Conservation (phyloP, 2,329 filamentous ascomycete species). For the Epichloe sp. region DNA sequence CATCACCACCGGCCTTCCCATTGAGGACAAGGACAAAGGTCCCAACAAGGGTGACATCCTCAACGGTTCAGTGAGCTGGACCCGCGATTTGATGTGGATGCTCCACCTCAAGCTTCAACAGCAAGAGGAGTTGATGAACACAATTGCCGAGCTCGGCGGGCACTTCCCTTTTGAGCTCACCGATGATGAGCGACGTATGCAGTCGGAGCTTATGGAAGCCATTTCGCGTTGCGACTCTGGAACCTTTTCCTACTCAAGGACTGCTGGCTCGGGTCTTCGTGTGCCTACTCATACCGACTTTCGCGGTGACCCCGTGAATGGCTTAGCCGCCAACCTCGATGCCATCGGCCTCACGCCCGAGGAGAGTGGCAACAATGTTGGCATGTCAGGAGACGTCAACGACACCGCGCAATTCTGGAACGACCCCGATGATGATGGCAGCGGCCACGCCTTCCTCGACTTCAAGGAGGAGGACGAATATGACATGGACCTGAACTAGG, state of each 20-base stretch:
- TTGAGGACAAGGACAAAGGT: conserved; percentile 96
- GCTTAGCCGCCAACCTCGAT: conserved; percentile 23
- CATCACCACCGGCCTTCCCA: conserved; percentile 82
- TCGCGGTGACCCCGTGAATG: conserved; percentile 61
- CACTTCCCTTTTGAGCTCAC: conserved; percentile 65
- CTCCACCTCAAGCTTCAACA: conserved; percentile 80
- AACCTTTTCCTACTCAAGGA: conserved; percentile 74
- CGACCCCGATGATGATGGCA: conserved; percentile 59
- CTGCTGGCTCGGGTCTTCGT: conserved; percentile 69
- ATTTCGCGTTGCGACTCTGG: conserved; percentile 65
- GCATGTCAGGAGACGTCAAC: conserved; percentile 31
- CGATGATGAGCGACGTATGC: conserved; percentile 93
- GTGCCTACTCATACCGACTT: conserved; percentile 91
- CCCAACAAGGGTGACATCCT: conserved; percentile 98
- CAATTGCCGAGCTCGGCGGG: conserved; percentile 58
- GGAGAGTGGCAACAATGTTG: conserved; percentile 23
- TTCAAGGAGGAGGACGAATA: conserved; percentile 96
- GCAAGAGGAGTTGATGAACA: conserved; percentile 73
- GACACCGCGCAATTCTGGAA: conserved; percentile 49
- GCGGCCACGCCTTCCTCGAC: conserved; percentile 51
- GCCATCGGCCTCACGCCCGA: conserved; percentile 25
- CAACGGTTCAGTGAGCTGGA: conserved; percentile 95
- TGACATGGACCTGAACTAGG: conserved; percentile 56
- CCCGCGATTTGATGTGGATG: conserved; percentile 95
- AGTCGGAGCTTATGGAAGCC: conserved; percentile 78